Evolutionary conservation across 306 rosid genomes (phyloP), one percentile per base, ranked within the genome.

Genomic region (Adenanthera pavonina): DNA sequence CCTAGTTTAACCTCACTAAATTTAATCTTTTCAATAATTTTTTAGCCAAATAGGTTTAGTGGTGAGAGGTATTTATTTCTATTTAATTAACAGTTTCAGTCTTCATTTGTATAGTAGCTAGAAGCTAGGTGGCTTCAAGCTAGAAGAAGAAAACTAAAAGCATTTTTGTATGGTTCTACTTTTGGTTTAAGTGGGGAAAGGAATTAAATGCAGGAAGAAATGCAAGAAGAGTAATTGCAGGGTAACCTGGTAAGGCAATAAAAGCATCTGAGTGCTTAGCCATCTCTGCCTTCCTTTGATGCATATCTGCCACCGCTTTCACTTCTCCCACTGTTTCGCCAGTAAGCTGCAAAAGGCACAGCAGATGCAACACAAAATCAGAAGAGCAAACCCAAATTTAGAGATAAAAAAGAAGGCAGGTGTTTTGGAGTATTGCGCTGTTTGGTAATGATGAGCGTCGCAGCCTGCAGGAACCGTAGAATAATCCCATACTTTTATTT

Each of bases 251-350:
- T 84, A 95, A 89, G 85, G 98, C 99, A 86, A 95, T 95, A 88
- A 95, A 95, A 75, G 99, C 99, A 88, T 95, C 99, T 34, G 98
- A 95, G 84, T 93, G 99, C 93, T 78, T 89, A 66, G 98, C 96
- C 99, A 95, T 95, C 90, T 95, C 99, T 82, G 98, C 99, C 84
- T 95, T 95, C 83, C 99, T 92, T 89, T 93, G 97, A 76, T 95
- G 99, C 98, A 95, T 95, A 84, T 90, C 99, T 75, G 98, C 98
- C 56, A 93, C 99, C 72, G 99, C 93, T 83, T 95, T 95, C 88
- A 95, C 97, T 81, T 95, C 99, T 82, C 99, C 99, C 78, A 93
- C 94, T 74, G 99, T 93, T 89, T 90, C 99, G 66, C 99, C 98
- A 86, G 98, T 95, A 80, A 95, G 82, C 99, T 95, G 91, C 85